A percentile compares a stretch with the other conserved stretches of the same genome.
Conservation (phyloP, 2,329 filamentous ascomycete species). For the Botryotinia narcissicola region DNA sequence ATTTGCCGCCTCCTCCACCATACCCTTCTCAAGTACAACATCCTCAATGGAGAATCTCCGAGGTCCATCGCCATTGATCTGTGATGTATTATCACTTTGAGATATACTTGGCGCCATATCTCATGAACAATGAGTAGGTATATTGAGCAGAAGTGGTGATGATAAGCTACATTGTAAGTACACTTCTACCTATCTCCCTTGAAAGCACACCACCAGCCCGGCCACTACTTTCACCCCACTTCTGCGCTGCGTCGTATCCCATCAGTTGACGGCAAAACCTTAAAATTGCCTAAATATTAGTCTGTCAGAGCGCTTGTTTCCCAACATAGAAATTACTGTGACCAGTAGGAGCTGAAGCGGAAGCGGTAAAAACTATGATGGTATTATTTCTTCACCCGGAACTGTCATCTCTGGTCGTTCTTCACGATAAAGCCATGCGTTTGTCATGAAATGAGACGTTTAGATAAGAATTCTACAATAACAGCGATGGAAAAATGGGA, state of each 20-base stretch:
- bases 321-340: neutral
- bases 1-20: neutral
- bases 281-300: neutral
- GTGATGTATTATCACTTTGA: neutral
- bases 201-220: conserved; percentile 1
- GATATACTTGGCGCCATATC: conserved; percentile 3
- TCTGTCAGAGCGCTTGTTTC: neutral
- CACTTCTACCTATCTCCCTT: neutral
- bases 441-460: neutral
- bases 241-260: neutral
- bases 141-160: neutral
- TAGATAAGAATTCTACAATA: neutral
- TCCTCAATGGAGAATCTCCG: neutral
- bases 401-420: neutral
- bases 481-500: neutral
- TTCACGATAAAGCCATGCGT: neutral
- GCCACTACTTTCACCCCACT: neutral
- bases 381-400: neutral
- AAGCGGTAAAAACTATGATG: neutral
- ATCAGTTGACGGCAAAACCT: neutral
- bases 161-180: neutral
- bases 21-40: conserved; percentile 4
- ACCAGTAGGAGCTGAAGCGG: neutral
- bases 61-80: neutral
- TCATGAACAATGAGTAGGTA: neutral